phyloP scores from a whole-genome alignment of 306 rosid species.

The Inga leiocalycina region DNA sequence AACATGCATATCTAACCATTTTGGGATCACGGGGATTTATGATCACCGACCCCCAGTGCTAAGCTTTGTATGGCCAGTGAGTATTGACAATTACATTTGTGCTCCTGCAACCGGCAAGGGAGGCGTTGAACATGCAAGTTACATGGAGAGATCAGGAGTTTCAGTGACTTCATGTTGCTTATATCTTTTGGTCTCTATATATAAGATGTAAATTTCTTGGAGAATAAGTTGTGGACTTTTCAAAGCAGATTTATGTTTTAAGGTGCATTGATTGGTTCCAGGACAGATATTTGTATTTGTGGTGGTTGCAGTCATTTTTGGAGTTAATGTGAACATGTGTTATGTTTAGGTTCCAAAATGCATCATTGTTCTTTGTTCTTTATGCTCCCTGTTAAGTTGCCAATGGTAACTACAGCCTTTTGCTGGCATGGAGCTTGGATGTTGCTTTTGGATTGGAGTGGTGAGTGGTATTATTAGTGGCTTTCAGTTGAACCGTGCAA shows the following conservation, averaged over 20 bases:
- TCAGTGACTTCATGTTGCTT: neutral
- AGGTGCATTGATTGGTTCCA: neutral
- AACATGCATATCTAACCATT: neutral
- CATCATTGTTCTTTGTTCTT: constrained; percentile 1
- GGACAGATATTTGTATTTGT: neutral
- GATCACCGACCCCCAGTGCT: neutral
- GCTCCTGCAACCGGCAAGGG: constrained; percentile 7
- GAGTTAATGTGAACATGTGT: neutral
- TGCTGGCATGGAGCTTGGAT: neutral
- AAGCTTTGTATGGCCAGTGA: neutral
- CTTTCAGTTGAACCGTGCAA: neutral
- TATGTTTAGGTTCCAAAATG: constrained; percentile 1
- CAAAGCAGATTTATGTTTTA: neutral
- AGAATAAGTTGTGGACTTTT: constrained; percentile 25
- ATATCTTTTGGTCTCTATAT: constrained; percentile 1
- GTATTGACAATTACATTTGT: neutral
- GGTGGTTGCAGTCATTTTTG: neutral
- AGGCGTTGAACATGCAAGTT: neutral
- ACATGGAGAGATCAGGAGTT: neutral
- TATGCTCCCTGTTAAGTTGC: neutral
- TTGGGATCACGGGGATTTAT: neutral
- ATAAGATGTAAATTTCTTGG: constrained; percentile 10
- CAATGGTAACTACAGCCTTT: neutral
- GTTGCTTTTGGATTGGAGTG: constrained; percentile 6
- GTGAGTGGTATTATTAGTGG: neutral